phyloP scores from a whole-genome alignment of 257 asterid genomes.

The Plantago ovata region DNA sequence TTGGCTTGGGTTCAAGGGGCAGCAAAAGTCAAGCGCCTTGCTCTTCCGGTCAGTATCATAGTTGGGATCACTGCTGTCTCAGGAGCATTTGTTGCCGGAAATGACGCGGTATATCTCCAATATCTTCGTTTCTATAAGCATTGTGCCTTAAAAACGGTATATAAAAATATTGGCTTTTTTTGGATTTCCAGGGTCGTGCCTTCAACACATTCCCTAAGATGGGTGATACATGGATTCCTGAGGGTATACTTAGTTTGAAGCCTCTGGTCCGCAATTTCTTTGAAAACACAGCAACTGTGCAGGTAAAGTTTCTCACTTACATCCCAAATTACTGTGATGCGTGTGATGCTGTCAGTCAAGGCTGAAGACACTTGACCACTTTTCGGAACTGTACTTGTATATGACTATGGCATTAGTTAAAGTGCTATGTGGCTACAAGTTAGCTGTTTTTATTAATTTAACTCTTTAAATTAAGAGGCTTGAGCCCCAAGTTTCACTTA shows the following conservation, averaged over 20 bases:
- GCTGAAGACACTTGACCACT: neutral
- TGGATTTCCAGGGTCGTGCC: conserved; percentile 73
- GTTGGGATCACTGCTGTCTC: conserved; percentile 90
- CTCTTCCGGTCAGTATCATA: conserved; percentile 71
- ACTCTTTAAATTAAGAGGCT: no score
- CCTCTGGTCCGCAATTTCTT: conserved; percentile 85
- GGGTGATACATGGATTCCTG: conserved; percentile 94
- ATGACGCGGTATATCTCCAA: conserved; percentile 68
- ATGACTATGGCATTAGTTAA: neutral
- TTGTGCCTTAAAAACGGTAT: conserved; percentile 4
- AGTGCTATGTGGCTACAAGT: neutral
- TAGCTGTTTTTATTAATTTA: neutral
- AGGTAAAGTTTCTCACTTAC: conserved; percentile 42
- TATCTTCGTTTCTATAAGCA: conserved; percentile 11
- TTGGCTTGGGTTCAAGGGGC: conserved; percentile 81
- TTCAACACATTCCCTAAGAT: conserved; percentile 92
- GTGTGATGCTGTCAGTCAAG: conserved; percentile 1
- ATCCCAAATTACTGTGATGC: conserved; percentile 13
- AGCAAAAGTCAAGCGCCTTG: conserved; percentile 79
- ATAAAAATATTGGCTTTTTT: conserved; percentile 13
- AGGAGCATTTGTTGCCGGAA: conserved; percentile 99
- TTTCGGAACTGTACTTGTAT: neutral
- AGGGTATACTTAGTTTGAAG: conserved; percentile 61
- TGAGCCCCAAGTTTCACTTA: no score
- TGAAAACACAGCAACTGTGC: conserved; percentile 86